Conservation (phyloP, 2,329 filamentous ascomycete species). For the Aspergillus spinulosporus region DNA sequence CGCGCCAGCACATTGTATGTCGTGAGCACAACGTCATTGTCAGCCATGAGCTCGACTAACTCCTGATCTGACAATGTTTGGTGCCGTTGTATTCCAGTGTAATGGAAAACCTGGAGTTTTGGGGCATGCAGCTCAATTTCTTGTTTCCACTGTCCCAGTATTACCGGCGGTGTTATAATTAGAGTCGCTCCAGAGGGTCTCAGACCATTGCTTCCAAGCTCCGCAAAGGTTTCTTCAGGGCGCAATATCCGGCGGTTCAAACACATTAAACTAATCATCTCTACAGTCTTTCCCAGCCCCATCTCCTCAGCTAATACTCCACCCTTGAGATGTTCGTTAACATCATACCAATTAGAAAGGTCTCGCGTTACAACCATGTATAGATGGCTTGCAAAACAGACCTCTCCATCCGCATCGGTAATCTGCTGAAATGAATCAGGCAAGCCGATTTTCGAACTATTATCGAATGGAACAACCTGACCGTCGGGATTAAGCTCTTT, state of each 20-base stretch:
- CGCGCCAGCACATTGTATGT: constrained; percentile 70
- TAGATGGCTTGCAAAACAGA: constrained; percentile 45
- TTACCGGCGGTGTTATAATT: constrained; percentile 63
- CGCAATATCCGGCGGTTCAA: constrained; percentile 35
- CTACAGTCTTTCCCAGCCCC: constrained; percentile 53
- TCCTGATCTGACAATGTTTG: constrained; percentile 39
- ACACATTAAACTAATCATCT: constrained; percentile 49
- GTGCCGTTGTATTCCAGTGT: constrained; percentile 53
- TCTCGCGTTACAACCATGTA: constrained; percentile 43
- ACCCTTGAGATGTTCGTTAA: constrained; percentile 35
- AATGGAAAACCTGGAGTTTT: constrained; percentile 56
- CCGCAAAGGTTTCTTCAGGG: constrained; percentile 18
- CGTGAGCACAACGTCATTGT: constrained; percentile 60
- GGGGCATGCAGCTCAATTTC: constrained; percentile 61
- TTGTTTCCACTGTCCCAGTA: constrained; percentile 63
- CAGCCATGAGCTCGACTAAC: constrained; percentile 49
- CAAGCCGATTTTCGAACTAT: constrained; percentile 20
- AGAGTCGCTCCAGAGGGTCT: constrained; percentile 56
- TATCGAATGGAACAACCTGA: constrained; percentile 24
- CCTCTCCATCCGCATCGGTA: constrained; percentile 39
- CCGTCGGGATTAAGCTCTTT: constrained; percentile 38
- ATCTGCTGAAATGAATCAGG: constrained; percentile 43
- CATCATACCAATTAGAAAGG: constrained; percentile 36
- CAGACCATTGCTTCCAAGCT: constrained; percentile 27
- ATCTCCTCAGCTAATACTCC: constrained; percentile 54